Base-by-base conservation (phyloP, 2,329 filamentous ascomycete genomes). In the Paecilomyces sp. region DNA sequence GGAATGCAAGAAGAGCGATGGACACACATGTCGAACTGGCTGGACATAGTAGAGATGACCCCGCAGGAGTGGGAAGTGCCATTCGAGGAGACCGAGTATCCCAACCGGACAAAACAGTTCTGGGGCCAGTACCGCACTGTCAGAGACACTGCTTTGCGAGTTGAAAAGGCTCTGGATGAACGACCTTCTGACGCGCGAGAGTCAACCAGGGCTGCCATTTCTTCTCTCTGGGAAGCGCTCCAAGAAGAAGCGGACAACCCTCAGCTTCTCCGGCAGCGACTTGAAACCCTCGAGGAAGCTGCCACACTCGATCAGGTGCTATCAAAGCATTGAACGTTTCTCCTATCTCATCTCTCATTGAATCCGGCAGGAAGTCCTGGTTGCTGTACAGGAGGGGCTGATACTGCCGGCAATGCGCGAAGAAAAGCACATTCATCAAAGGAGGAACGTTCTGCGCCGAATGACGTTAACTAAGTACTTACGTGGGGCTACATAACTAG, bases 11-110 rank as follows among this genome's bases (percentile, higher is more conserved):
- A 70, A 6, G 57, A 64, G n/a, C 64, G 69, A 30, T 66, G 63
- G 65, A 53, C 60, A 8, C 63, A 66, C 54, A 72, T 71, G 67
- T 58, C 61, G 2, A 64, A 63, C 30, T 72, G 67, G 67, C 18
- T 71, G 57, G 63, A 68, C 34, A 60, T 64, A 11, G 62, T 68
- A 5, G 66, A 68, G 50, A 60, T 47, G 15, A 62, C 58, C 7
- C 65, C 60, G 1, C 57, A 62, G 2, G 55, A 65, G 52, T 71
- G 65, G 67, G 64, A 67, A 41, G 24, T 69, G 6, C 63, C 63
- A 13, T 55, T 69, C 8, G 55, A 65, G 7, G 60, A 71, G 24
- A 69, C 68, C 5, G 61, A 58, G 11, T 69, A 68, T 55, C 30
- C 58, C 12, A 57, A 60, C 1, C 56, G 64, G 34, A 66, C 65